Percentiles rank a stretch among this genome's conserved stretches.
Conservation (phyloP, 1,139 yeast species). For the Hyphopichia fennica region DNA sequence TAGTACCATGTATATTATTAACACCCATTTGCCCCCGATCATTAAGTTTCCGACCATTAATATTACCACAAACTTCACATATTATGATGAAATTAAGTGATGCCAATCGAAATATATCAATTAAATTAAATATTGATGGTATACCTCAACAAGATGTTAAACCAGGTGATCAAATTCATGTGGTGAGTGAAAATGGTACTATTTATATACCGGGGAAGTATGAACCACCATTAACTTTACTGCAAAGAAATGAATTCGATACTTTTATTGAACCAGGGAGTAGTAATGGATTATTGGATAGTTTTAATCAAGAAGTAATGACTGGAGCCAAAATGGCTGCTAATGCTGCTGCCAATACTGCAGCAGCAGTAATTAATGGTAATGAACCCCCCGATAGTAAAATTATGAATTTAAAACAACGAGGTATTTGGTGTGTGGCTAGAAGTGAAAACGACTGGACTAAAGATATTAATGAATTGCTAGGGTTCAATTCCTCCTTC, state of each 20-base stretch:
- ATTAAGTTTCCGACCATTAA: conserved; percentile 79
- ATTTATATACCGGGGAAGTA: conserved; percentile 43
- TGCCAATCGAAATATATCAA: conserved; percentile 36
- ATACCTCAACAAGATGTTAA: conserved; percentile 65
- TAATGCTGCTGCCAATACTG: conserved; percentile 1
- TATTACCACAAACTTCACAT: conserved; percentile 72
- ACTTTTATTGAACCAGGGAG: conserved; percentile 16
- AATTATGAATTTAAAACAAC: conserved; percentile 13
- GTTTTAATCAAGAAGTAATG: background rate
- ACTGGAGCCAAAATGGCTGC: conserved; percentile 1
- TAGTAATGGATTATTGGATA: conserved; percentile 5
- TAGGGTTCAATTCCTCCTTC: conserved; percentile 87
- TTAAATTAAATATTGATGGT: conserved; percentile 78
- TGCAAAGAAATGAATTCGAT: conserved; percentile 10
- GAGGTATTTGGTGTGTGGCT: conserved; percentile 90
- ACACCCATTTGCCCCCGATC: conserved; percentile 93
- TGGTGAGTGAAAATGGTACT: conserved; percentile 60
- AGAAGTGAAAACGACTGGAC: conserved; percentile 88
- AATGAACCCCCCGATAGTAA: conserved; percentile 3
- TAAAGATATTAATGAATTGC: conserved; percentile 76
- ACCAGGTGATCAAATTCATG: conserved; percentile 79
- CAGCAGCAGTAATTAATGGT: background rate
- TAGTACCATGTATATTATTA: conserved; percentile 75
- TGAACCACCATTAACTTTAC: conserved; percentile 13
- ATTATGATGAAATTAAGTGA: conserved; percentile 68